phyloP scores from a whole-genome alignment of 192 early-diverging fungal species.

The Mortierella alpina region DNA sequence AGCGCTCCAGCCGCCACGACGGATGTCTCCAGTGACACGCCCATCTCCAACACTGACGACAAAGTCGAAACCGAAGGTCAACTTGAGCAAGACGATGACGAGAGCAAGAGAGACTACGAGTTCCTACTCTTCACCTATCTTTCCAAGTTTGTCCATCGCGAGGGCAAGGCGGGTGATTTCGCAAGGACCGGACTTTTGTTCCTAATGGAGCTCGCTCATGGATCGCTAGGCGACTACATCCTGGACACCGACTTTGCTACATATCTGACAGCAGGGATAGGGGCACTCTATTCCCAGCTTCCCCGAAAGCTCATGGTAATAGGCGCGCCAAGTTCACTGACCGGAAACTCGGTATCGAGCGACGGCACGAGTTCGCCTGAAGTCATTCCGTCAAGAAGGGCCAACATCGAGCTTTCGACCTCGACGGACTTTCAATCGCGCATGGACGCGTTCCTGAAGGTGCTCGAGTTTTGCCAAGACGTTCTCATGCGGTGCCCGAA shows the following conservation, averaged over 20 bases:
- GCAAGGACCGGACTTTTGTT: constrained; percentile 88
- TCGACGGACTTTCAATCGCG: constrained; percentile 71
- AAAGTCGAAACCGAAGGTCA: too few relatives aligned
- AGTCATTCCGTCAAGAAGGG: constrained; percentile 21
- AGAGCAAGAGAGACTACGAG: constrained; percentile 69
- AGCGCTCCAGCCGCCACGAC: neutral
- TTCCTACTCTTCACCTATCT: constrained; percentile 93
- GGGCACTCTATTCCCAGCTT: constrained; percentile 91
- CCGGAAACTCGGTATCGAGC: constrained; percentile 6
- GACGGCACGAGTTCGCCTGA: constrained; percentile 15
- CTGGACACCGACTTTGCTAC: constrained; percentile 84
- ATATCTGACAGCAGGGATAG: constrained; percentile 85
- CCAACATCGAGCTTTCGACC: constrained; percentile 67
- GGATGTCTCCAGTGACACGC: too few relatives aligned
- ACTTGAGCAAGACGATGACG: constrained; percentile 29
- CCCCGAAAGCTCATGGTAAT: constrained; percentile 79
- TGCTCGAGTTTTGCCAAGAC: constrained; percentile 80
- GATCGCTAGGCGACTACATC: constrained; percentile 87
- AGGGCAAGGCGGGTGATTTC: constrained; percentile 86
- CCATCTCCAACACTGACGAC: too few relatives aligned
- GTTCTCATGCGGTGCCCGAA: constrained; percentile 77
- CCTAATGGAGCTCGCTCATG: constrained; percentile 82
- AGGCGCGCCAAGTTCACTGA: constrained; percentile 21
- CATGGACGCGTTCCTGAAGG: constrained; percentile 72
- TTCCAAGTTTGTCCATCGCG: constrained; percentile 87